Evolutionary conservation across 1,284 basidiomycete genomes (phyloP), one percentile per base, ranked within the genome.

Genomic region (Sphagnurus paluster): DNA sequence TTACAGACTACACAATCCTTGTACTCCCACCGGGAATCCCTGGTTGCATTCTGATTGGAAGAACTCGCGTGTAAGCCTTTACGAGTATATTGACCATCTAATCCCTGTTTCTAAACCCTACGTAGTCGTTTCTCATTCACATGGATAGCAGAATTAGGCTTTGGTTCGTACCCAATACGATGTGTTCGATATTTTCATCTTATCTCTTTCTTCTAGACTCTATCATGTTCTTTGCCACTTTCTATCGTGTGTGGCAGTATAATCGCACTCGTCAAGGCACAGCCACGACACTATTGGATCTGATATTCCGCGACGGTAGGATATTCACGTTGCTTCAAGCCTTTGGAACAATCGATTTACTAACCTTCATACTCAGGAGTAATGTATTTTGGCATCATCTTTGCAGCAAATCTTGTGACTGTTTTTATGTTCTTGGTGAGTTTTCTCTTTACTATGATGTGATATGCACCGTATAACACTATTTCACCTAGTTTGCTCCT

Each of bases 111-210:
- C n/a, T n/a, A n/a, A 1, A 26, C 9, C 14, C 23, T 5, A 8
- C 28, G 0, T 50, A 68, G 66, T 1, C 61, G 66, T 9, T 64
- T 68, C 46, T 59, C 56, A 6, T 64, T 60, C 26, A 66, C 65
- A 10, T 68, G 65, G 65, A 60, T 68, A 13, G 62, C 63, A 20
- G 66, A 68, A 37, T 54, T 67, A 3, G 52, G 54, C 5, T 68
- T 68, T 35, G 65, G 65, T 65, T 37, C n/a, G n/a, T n/a, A n/a
- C n/a, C n/a, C n/a, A n/a, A n/a, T n/a, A n/a, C n/a, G n/a, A n/a
- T n/a, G n/a, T n/a, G n/a, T n/a, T n/a, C n/a, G 11, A 50, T 26
- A n/a, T 16, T 19, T 23, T 5, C 2, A 6, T n/a, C n/a, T n/a
- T n/a, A n/a, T 24, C 14, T 17, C 7, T 3, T 2, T 23, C 39